phyloP scores from a whole-genome alignment of 2,329 filamentous ascomycete species.

The Ophiosphaerella narmari region DNA sequence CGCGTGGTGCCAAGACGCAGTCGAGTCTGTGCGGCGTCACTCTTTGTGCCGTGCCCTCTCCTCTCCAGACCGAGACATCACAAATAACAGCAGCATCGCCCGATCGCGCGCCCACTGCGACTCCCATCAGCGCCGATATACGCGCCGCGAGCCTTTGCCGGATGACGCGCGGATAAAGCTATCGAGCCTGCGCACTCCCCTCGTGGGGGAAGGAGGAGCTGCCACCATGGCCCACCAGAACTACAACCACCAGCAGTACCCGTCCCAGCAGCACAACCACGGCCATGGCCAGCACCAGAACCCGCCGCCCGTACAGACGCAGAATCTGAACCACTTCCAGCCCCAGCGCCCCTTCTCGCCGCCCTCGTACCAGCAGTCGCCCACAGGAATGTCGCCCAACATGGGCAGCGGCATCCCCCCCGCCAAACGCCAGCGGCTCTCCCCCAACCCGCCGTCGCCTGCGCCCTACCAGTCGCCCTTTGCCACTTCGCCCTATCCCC shows the following conservation, averaged over 20 bases:
- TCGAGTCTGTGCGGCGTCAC: conserved; percentile 28
- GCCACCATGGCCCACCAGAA: conserved; percentile 41
- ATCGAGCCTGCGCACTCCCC: conserved; percentile 28
- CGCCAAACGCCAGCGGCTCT: conserved; percentile 73
- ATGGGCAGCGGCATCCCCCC: conserved; percentile 59
- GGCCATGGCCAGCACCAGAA: conserved; percentile 21
- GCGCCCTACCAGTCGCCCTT: conserved; percentile 50
- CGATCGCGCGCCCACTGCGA: background rate
- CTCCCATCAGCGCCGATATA: background rate
- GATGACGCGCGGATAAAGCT: conserved; percentile 31
- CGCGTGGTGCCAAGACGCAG: conserved; percentile 30
- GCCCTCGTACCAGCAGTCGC: conserved; percentile 53
- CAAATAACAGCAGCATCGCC: background rate
- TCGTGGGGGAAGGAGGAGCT: conserved; percentile 25
- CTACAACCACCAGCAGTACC: conserved; percentile 38
- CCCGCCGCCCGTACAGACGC: conserved; percentile 42
- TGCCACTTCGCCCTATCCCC: conserved; percentile 52
- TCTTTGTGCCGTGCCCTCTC: conserved; percentile 9
- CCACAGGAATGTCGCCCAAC: conserved; percentile 56
- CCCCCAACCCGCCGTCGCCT: conserved; percentile 67
- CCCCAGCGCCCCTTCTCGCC: conserved; percentile 50
- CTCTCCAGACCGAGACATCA: too few species aligned
- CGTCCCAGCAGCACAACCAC: conserved; percentile 26
- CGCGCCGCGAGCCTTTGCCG: conserved; percentile 9
- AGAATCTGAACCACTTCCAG: conserved; percentile 48